A percentile compares a stretch with the other conserved stretches of the same genome.
Evolutionary conservation across 2,329 filamentous ascomycete species (phyloP).

Genomic region (Aspergillus fructus): DNA sequence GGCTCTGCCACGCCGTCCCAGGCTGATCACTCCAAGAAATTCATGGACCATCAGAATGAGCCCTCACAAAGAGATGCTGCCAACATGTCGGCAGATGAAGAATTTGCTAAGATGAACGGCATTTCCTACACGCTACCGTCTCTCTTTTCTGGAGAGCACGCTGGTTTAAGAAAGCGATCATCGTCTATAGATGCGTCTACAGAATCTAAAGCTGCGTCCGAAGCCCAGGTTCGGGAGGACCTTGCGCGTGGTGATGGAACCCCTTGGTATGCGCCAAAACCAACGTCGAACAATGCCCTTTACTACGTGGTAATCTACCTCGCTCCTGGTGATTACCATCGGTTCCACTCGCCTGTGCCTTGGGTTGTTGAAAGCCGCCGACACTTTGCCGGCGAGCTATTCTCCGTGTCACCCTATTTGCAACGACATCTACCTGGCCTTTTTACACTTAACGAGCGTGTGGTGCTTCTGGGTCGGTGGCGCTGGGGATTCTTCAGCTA

Average conservation of each 20-base stretch:
- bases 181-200: slow-evolving; percentile 72
- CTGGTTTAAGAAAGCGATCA: slow-evolving; percentile 47
- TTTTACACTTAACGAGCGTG: slow-evolving; percentile 94
- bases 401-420: slow-evolving; percentile 90
- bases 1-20: slow-evolving; percentile 58
- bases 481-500: slow-evolving; percentile 97
- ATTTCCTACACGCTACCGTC: slow-evolving; percentile 92
- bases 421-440: slow-evolving; percentile 89
- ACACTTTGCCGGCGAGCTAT: slow-evolving; percentile 97
- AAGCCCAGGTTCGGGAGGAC: slow-evolving; percentile 80
- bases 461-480: slow-evolving; percentile 91
- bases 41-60: slow-evolving; percentile 33
- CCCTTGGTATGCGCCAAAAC: slow-evolving; percentile 70
- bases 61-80: slow-evolving; percentile 52
- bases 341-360: slow-evolving; percentile 91
- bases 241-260: slow-evolving; percentile 66
- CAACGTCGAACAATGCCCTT: slow-evolving; percentile 63
- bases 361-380: slow-evolving; percentile 94
- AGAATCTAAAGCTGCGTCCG: slow-evolving; percentile 65
- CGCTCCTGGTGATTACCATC: slow-evolving; percentile 95
- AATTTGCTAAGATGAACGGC: slow-evolving; percentile 91
- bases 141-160: slow-evolving; percentile 69
- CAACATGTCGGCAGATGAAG: slow-evolving; percentile 75
- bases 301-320: slow-evolving; percentile 97
- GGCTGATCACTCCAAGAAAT: slow-evolving; percentile 38